Percentiles rank a stretch among this genome's conserved stretches.
These are phyloP conservation scores for Aphanomyces astaci DNA, from an alignment of 352 stramenopile genomes.

Conservation along the genomic window DNA sequence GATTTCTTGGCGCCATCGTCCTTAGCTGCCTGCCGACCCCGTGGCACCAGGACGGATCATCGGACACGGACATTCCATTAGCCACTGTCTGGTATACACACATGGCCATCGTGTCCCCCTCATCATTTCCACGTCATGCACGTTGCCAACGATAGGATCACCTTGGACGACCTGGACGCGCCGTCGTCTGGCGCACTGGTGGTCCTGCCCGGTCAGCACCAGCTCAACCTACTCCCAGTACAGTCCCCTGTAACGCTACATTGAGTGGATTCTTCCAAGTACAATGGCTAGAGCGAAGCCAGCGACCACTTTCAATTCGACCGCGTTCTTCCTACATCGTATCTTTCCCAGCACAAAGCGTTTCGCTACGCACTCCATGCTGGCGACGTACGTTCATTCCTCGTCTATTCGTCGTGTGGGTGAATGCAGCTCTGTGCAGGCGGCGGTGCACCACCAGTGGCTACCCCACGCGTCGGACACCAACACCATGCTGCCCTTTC, in stretches of 20 bases:
- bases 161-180: conserved; percentile 4
- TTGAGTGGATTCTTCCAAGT: too few species aligned
- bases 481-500: neutral
- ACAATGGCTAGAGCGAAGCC: conserved; percentile 6
- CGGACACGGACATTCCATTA: conserved; percentile 6
- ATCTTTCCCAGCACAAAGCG: neutral
- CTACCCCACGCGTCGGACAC: conserved; percentile 13
- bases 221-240: conserved; percentile 8
- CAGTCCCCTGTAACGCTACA: too few species aligned
- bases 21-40: conserved; percentile 6
- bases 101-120: too few species aligned
- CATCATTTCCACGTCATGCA: neutral
- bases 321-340: neutral
- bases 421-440: too few species aligned
- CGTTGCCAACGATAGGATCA: conserved; percentile 8
- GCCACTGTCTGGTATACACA: conserved; percentile 15
- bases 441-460: conserved; percentile 15
- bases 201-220: conserved; percentile 15
- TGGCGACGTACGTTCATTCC: neutral
- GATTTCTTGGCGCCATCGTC: neutral
- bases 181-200: neutral
- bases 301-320: conserved; percentile 23
- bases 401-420: neutral
- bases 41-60: conserved; percentile 20
- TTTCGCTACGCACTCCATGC: neutral